Evolutionary conservation across 2,329 filamentous ascomycete genomes (phyloP).

Genomic region (Pseudohalonectria lignicola): DNA sequence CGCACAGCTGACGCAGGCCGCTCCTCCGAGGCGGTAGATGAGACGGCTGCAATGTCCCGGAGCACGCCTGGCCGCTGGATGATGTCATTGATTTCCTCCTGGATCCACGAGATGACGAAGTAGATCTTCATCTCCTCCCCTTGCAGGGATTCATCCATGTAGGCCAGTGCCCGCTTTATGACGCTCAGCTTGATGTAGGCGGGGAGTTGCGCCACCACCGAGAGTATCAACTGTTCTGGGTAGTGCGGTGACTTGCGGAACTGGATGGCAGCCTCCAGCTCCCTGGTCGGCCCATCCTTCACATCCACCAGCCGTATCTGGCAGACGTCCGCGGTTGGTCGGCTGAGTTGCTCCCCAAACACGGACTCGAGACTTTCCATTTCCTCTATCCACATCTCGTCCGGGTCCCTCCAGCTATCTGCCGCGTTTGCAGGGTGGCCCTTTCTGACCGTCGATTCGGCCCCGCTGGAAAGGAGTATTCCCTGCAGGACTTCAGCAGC

Average conservation of each 20-base stretch:
- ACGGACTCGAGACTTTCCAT: constrained; percentile 76
- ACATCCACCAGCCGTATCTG: constrained; percentile 55
- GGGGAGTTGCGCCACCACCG: constrained; percentile 57
- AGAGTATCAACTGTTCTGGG: constrained; percentile 58
- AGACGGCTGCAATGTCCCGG: constrained; percentile 71
- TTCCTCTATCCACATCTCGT: constrained; percentile 76
- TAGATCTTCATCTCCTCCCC: constrained; percentile 87
- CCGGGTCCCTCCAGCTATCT: constrained; percentile 32
- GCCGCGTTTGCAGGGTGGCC: no score
- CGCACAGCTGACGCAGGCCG: constrained; percentile 15
- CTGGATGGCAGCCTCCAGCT: constrained; percentile 47
- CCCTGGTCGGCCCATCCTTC: constrained; percentile 33
- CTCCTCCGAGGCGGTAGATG: constrained; percentile 53
- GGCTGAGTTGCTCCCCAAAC: constrained; percentile 62
- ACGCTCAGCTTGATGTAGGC: constrained; percentile 91
- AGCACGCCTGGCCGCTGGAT: constrained; percentile 77
- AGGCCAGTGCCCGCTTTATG: constrained; percentile 62
- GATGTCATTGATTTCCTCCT: constrained; percentile 71
- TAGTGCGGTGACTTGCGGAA: constrained; percentile 66
- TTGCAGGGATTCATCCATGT: constrained; percentile 58
- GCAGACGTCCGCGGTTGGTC: constrained; percentile 52
- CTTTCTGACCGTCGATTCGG: constrained; percentile 5
- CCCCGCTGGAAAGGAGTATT: constrained; percentile 44
- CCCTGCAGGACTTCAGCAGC: constrained; percentile 74
- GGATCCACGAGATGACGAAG: constrained; percentile 82